phyloP scores from a whole-genome alignment of 805 yeast species.

The Pichia sporocuriosa region DNA sequence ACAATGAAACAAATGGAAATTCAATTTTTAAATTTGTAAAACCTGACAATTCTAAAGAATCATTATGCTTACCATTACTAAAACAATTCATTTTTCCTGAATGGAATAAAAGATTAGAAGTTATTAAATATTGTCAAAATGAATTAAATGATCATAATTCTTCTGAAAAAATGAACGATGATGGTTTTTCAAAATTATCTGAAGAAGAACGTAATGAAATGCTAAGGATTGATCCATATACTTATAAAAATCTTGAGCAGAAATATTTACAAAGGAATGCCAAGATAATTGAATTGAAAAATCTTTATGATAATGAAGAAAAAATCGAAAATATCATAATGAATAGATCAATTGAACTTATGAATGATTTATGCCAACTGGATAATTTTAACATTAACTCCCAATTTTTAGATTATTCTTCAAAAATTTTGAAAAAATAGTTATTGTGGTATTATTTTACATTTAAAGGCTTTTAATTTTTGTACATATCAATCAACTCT shows the following conservation, averaged over 20 bases:
- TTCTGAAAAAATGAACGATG: slow-evolving; percentile 9
- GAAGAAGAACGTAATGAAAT: slow-evolving; percentile 19
- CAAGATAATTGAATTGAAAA: slow-evolving; percentile 26
- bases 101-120: slow-evolving; percentile 38
- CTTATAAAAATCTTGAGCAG: slow-evolving; percentile 33
- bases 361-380: slow-evolving; percentile 31
- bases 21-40: slow-evolving; percentile 20
- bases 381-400: slow-evolving; percentile 10
- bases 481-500: too few species aligned
- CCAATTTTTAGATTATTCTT: slow-evolving; percentile 13
- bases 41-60: slow-evolving; percentile 7
- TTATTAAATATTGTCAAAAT: slow-evolving; percentile 36
- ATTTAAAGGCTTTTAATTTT: too few species aligned
- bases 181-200: slow-evolving; percentile 11
- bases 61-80: slow-evolving; percentile 33
- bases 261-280: slow-evolving; percentile 25
- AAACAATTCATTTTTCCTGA: slow-evolving; percentile 35
- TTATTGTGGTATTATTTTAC: too few species aligned
- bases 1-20: slow-evolving; percentile 18
- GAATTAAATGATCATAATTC: slow-evolving; percentile 27
- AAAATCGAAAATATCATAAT: slow-evolving; percentile 36
- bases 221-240: slow-evolving; percentile 46
- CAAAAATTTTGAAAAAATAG: neutral
- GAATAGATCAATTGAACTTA: slow-evolving; percentile 28
- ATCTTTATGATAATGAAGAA: slow-evolving; percentile 35